A percentile compares a stretch with the other conserved stretches of the same genome.
Conservation (phyloP, 225 moss, liverwort and hornwort species). For the Sphagnum tenellum region DNA sequence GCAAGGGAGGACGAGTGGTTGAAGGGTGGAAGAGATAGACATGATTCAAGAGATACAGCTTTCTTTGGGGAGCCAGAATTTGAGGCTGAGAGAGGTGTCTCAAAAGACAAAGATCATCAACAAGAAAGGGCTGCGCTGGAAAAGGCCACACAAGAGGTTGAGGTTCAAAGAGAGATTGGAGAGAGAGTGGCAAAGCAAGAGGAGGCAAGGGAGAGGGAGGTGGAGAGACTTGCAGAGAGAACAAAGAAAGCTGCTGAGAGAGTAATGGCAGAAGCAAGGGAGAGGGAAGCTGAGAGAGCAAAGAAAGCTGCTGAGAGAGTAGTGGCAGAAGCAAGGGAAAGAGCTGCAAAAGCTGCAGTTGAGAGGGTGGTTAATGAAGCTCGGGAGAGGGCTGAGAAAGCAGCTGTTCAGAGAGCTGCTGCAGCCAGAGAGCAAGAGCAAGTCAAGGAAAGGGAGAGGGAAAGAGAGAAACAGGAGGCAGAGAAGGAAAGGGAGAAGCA, state of each 20-base stretch:
- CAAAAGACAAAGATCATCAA: conserved; percentile 22
- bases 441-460: conserved; percentile 47
- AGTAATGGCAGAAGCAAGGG: conserved; percentile 68
- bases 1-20: conserved; percentile 21
- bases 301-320: conserved; percentile 60
- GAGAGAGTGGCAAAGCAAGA: conserved; percentile 24
- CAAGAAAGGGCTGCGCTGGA: conserved; percentile 11
- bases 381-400: conserved; percentile 63
- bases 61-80: conserved; percentile 11
- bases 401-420: conserved; percentile 33
- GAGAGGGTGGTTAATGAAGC: conserved; percentile 70
- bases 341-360: conserved; percentile 70
- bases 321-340: conserved; percentile 67
- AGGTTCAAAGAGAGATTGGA: conserved; percentile 32
- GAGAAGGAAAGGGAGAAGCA: conserved; percentile 19
- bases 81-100: conserved; percentile 36
- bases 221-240: conserved; percentile 60
- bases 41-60: conserved; percentile 34
- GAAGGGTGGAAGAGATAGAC: conserved; percentile 54
- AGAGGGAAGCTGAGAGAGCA: conserved; percentile 58
- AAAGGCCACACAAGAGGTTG: conserved; percentile 22
- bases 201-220: conserved; percentile 29
- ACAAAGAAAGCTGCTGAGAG: conserved; percentile 52
- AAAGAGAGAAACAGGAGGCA: conserved; percentile 41
- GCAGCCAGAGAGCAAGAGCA: conserved; percentile 55